A percentile compares a stretch with the other conserved stretches of the same genome.
Conservation (phyloP, 306 rosid genomes). For the Glycine soja region DNA sequence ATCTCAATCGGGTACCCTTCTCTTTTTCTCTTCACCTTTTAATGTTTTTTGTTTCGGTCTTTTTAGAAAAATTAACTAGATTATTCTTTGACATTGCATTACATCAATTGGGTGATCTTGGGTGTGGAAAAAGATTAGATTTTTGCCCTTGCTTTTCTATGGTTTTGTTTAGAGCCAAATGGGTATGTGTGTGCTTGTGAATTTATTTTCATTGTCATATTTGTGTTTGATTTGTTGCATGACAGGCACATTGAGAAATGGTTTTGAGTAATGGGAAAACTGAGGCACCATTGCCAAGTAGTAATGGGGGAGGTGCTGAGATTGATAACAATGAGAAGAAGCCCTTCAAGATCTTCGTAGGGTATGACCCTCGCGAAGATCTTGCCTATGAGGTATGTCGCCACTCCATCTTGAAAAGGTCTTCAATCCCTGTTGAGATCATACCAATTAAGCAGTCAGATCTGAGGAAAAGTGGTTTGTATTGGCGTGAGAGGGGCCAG, state of each 20-base stretch:
- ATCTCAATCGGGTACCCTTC: constrained; percentile 1
- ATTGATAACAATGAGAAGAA: constrained; percentile 27
- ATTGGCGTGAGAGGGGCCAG: constrained; percentile 77
- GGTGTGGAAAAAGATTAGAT: constrained; percentile 15
- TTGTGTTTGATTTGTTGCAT: constrained; percentile 19
- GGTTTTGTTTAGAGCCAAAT: neutral
- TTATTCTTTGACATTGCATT: neutral
- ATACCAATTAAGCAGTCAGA: constrained; percentile 68
- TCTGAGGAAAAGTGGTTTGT: constrained; percentile 62
- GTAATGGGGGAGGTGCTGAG: constrained; percentile 44
- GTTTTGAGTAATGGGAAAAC: constrained; percentile 53
- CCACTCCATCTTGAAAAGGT: constrained; percentile 63
- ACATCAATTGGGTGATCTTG: constrained; percentile 21
- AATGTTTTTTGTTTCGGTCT: neutral
- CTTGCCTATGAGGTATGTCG: constrained; percentile 69
- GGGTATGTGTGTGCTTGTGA: neutral
- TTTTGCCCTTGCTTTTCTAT: constrained; percentile 1
- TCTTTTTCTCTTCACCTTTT: neutral
- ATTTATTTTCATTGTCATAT: neutral
- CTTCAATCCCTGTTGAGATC: constrained; percentile 74
- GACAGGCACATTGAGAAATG: constrained; percentile 51
- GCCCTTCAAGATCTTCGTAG: constrained; percentile 70
- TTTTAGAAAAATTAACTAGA: neutral
- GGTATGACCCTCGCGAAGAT: constrained; percentile 72
- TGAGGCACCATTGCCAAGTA: constrained; percentile 31